Evolutionary conservation across 768 basidiomycete species (phyloP), one percentile per base, ranked within the genome.

Genomic region (Saitozyma sp.): DNA sequence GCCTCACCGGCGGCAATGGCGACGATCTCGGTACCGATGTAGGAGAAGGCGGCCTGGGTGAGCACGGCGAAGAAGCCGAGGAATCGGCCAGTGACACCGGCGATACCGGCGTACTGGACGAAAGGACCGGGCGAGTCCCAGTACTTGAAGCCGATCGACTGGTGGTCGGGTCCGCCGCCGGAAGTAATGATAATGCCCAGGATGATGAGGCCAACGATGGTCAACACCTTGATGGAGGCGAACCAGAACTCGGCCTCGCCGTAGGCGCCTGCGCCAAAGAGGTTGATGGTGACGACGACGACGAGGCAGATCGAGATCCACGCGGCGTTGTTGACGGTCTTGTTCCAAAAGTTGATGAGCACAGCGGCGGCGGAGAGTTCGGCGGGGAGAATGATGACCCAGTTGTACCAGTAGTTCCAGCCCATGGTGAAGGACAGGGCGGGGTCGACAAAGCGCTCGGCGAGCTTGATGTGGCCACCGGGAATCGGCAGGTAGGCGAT

Each of bases 21-120:
- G 49, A 95, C 91, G 73, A 95, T 92, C 78, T 97, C 93, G 8
- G 91, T 93, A 16, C 93, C 94, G 62, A 92, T 92, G 62, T 65
- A 71, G 9, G 91, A 92, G 83, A 94, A 95, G 14, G 91, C 92
- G 5, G 94, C 94, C 68, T 93, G 89, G 8, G 87, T 87, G 80
- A 94, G 73, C 63, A 86, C 87, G 3, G 85, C 83, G 59, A 85
- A 81, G 77, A 87, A 87, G 6, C 86, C 87, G 19, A 88, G 79
- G 84, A 96, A 96, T 29, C 82, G 85, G 9, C 92, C 93, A 68
- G 84, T 85, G 3, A 84, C 63, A 4, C 94, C 94, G 0, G 79
- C 75, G 64, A 84, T 82, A 62, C 61, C 71, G 51, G 83, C 80
- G 76, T 86, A 84, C 73, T 95, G 91, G 9, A 83, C 87, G 74